Evolutionary conservation across 2,329 filamentous ascomycete species (phyloP), one percentile per base, ranked within the genome.

Genomic region (Cercospora zeae-maydis): DNA sequence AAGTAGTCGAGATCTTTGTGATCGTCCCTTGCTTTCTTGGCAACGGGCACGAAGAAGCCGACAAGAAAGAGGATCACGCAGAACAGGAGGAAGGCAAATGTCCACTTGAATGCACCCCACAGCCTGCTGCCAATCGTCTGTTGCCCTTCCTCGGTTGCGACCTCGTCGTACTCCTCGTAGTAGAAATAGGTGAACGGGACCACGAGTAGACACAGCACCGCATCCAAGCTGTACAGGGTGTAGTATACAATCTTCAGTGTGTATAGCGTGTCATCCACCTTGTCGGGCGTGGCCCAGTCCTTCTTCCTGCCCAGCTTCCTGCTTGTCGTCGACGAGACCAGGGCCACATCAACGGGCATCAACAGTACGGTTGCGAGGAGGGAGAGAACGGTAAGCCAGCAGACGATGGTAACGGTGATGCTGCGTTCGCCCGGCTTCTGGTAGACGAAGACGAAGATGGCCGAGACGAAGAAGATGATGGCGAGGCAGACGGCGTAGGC

Each of bases 101-200:
- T 97, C 79, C 97, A 98, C 78, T 96, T 96, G 74, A 91, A 81
- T 3, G 95, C 92, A n/a, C 88, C 88, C 84, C 88, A 88, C 64
- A 98, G 83, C 59, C 92, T 85, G 72, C 86, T 84, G 6, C 82
- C 83, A 63, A 89, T 77, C 1, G 89, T 89, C 74, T 93, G 88
- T 31, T 85, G 86, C 33, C 91, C 90, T 64, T 91, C 86, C 71
- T 96, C 91, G 34, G 88, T 84, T 65, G 92, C 92, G 19, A 93
- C 88, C 78, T 97, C 92, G 72, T 97, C 93, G 69, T 96, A 96
- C 77, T 98, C 95, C 76, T 99, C 95, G 73, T 96, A 95, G 87
- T 90, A 97, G 76, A 99, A 99, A 80, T 99, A 99, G 53, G 93
- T 89, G 74, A 99, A 99, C 0, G 95, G 95, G 19, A 98, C 89